Conservation (phyloP, 495 filamentous ascomycete species). For the Neurospora hispaniola region DNA sequence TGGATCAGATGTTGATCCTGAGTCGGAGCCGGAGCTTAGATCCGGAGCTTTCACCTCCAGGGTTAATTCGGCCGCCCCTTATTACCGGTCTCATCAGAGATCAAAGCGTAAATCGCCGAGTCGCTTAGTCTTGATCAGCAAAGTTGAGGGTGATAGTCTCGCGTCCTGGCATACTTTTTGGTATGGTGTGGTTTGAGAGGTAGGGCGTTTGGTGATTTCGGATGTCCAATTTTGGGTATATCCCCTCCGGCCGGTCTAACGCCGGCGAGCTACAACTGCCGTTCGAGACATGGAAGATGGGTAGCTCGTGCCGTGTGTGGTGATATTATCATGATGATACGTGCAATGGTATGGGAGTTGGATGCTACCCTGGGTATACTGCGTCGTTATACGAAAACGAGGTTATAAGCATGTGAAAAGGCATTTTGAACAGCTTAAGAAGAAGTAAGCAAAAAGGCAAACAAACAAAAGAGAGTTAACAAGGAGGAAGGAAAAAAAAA, state of each 20-base stretch:
- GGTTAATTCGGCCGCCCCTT: not conserved
- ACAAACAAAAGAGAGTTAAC: no score
- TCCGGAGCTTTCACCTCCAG: not conserved
- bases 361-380: not conserved
- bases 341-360: not conserved
- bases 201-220: not conserved
- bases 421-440: not conserved
- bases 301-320: not conserved
- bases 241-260: not conserved
- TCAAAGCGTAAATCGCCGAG: not conserved
- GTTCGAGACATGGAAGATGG: not conserved
- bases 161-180: no score
- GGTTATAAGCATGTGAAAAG: not conserved
- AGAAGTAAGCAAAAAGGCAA: not conserved
- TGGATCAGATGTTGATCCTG: not conserved
- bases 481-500: no score
- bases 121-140: not conserved
- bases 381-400: no score
- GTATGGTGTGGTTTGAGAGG: not conserved
- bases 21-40: not conserved
- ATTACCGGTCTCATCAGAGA: not conserved
- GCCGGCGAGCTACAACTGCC: not conserved
- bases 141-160: no score
- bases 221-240: not conserved
- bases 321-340: not conserved